Evolutionary conservation across 1,284 basidiomycete genomes (phyloP), one percentile per base, ranked within the genome.

Genomic region (Somion occarium): DNA sequence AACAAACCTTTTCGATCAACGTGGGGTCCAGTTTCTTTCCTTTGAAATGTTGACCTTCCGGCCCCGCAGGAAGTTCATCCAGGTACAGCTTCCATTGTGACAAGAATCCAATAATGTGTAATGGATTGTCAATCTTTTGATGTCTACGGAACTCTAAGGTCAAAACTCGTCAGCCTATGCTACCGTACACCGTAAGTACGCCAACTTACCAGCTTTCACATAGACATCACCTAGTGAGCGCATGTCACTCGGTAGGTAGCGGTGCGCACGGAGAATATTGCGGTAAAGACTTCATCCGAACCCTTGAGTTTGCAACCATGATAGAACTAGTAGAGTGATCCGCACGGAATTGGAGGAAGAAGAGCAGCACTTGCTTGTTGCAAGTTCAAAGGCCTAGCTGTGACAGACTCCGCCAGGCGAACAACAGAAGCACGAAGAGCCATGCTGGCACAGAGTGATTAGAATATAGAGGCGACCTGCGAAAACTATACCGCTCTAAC

Each of bases 1-100:
- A 25, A 59, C 74, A 49, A 48, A 88, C 91, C 80, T 90, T 90
- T 65, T 95, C 91, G 57, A 93, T 82, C 19, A 84, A 67, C 1
- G 83, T 86, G 15, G 81, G 69, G 65, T 94, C 88, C 49, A 97
- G 69, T 56, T 73, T 86, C 63, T 82, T 84, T 20, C 91, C 91
- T 44, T 64, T 69, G 65, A 87, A 91, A 42, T 60, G 61, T 54
- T 71, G 63, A 2, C 67, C 67, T 38, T 73, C 71, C 2, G 69
- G 64, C 26, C 72, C 73, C 39, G 58, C 57, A 13, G 84, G 78
- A 18, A 94, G 64, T 57, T 82, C 71, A 61, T 95, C 91, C 49
- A 97, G 75, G 66, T 97, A 98, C 53, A 80, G 64, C 67, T 95
- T 96, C 94, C 94, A 97, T 61, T 96, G 90, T 3, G 86, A 87